phyloP scores from a whole-genome alignment of 768 basidiomycete genomes.

The Collybia mongolica region DNA sequence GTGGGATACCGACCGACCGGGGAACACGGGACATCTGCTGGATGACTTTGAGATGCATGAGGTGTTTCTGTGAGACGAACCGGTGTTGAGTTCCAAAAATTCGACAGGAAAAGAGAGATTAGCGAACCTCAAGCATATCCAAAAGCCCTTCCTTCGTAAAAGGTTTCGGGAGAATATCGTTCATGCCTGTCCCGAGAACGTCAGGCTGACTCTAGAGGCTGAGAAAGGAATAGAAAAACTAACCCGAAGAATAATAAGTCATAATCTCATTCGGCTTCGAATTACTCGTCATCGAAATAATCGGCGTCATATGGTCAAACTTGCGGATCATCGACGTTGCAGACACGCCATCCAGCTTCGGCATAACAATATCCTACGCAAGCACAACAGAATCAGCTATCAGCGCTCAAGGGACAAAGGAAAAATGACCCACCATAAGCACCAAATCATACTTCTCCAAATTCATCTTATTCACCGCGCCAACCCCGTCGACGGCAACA shows the following conservation, averaged over 20 bases:
- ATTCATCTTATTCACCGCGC: constrained; percentile 96
- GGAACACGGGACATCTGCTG: constrained; percentile 65
- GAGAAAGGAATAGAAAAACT: too few species aligned
- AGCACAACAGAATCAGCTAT: too few species aligned
- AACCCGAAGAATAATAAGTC: constrained; percentile 81
- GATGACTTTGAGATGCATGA: constrained; percentile 84
- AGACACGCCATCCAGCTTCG: constrained; percentile 81
- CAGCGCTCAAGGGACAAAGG: too few species aligned
- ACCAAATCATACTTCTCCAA: constrained; percentile 94
- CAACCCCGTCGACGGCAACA: constrained; percentile 90
- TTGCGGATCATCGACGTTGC: constrained; percentile 93
- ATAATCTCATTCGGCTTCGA: constrained; percentile 91
- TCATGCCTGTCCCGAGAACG: constrained; percentile 90
- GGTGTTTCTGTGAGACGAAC: constrained; percentile 60
- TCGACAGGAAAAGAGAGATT: too few species aligned
- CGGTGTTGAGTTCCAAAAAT: too few species aligned
- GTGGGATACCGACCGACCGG: constrained; percentile 66
- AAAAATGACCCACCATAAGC: constrained; percentile 68
- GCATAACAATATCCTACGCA: constrained; percentile 90
- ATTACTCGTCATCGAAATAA: constrained; percentile 98
- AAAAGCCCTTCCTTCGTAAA: constrained; percentile 93
- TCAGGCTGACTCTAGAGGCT: too few species aligned
- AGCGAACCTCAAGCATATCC: constrained; percentile 83
- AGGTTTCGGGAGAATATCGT: constrained; percentile 94
- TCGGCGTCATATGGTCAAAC: constrained; percentile 94